Conservation (phyloP, 139 green algal species). For the Choricystis sp. region DNA sequence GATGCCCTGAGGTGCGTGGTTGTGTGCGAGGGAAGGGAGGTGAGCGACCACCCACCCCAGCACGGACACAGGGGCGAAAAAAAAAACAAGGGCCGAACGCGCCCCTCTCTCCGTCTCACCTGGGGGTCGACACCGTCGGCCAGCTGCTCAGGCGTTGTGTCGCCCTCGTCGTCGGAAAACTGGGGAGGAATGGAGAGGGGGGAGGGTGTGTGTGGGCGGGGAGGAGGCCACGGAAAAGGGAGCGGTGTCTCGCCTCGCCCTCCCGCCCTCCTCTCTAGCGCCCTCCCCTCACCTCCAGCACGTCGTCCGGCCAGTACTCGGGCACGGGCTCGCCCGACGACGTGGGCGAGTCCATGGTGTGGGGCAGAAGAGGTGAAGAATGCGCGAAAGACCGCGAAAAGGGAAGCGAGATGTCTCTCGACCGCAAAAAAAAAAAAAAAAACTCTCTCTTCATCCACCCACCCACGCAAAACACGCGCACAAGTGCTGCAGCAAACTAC, state of each 20-base stretch:
- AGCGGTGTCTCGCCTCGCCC: not conserved
- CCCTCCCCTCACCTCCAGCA: too few species aligned
- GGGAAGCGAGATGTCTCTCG: not conserved
- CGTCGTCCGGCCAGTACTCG: not conserved
- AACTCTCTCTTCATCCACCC: not conserved
- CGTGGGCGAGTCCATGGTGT: not conserved
- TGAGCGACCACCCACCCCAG: not conserved
- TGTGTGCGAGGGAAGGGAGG: not conserved
- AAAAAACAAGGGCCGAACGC: not conserved
- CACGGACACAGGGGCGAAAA: not conserved
- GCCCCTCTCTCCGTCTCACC: too few species aligned
- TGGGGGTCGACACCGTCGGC: slow-evolving; percentile 20
- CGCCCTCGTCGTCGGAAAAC: slow-evolving; percentile 19
- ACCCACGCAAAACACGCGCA: not conserved
- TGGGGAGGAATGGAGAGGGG: not conserved
- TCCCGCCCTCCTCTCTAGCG: not conserved
- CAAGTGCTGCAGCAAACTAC: not conserved
- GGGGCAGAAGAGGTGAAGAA: not conserved
- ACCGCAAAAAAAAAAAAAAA: not conserved
- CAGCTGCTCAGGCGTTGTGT: slow-evolving; percentile 22
- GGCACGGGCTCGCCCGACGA: not conserved
- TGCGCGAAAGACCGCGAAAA: not conserved
- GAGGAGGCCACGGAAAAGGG: not conserved
- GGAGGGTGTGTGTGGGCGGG: not conserved
- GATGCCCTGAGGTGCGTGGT: slow-evolving; percentile 56